These are phyloP conservation scores for Flaveria brownii DNA, from an alignment of 129 eudicot species.

Conservation along the genomic window DNA sequence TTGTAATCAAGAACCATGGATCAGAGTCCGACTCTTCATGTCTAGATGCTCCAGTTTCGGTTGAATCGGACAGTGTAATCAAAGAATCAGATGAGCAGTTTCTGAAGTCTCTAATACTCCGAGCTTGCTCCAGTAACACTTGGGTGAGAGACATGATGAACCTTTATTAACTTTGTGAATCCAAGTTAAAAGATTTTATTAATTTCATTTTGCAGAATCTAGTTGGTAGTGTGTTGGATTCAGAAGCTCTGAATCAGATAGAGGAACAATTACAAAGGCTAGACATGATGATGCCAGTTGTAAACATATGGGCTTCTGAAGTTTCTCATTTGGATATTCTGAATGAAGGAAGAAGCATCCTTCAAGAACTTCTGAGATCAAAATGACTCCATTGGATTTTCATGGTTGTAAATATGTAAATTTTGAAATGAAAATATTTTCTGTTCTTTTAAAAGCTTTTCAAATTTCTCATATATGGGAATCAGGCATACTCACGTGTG, in stretches of 20 bases:
- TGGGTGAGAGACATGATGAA: conserved; percentile 55
- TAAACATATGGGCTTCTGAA: conserved; percentile 65
- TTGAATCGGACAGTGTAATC: conserved; percentile 37
- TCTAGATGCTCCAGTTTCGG: conserved; percentile 51
- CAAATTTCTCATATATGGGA: too few relatives aligned
- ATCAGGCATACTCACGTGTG: too few relatives aligned
- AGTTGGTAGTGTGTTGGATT: conserved; percentile 54
- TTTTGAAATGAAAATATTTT: background rate
- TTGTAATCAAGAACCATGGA: conserved; percentile 68
- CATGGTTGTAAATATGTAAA: background rate
- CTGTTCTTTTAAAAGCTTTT: too few relatives aligned
- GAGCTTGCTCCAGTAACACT: conserved; percentile 49
- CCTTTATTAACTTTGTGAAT: background rate
- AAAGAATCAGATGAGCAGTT: conserved; percentile 55
- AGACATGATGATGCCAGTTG: conserved; percentile 49
- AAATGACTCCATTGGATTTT: background rate
- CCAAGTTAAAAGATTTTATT: background rate
- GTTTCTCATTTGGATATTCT: conserved; percentile 50
- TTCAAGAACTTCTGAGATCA: conserved; percentile 42
- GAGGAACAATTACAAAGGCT: conserved; percentile 41
- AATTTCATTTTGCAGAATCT: conserved; percentile 47
- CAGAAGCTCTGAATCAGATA: conserved; percentile 31
- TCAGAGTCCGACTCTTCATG: conserved; percentile 47
- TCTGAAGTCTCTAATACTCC: conserved; percentile 49
- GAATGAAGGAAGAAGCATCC: conserved; percentile 55